phyloP scores from a whole-genome alignment of 176 grass and related monocot species.

The Avena insularis region DNA sequence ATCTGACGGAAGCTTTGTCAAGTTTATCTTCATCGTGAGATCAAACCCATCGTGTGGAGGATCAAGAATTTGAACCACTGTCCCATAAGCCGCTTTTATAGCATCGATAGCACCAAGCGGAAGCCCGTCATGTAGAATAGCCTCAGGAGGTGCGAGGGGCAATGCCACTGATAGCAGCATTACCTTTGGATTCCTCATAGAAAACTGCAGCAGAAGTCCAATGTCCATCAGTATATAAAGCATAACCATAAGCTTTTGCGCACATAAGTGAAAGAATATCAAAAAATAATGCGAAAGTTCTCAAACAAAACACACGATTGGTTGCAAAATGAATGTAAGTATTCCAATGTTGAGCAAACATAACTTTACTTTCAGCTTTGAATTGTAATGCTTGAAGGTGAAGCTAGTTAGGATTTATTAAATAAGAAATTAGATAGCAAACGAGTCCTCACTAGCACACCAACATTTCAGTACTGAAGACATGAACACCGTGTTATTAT shows the following conservation, averaged over 20 bases:
- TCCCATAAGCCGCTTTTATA: constrained; percentile 86
- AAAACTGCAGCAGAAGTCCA: constrained; percentile 58
- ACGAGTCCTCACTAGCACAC: constrained; percentile 20
- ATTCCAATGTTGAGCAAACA: background rate
- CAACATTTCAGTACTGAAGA: background rate
- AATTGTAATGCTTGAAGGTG: background rate
- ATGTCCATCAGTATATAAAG: constrained; percentile 33
- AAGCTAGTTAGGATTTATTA: background rate
- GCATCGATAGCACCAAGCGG: constrained; percentile 92
- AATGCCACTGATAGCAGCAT: constrained; percentile 83
- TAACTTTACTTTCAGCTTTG: constrained; percentile 11
- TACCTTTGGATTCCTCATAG: constrained; percentile 87
- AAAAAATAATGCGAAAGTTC: background rate
- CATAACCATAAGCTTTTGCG: background rate
- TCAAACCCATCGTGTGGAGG: constrained; percentile 97
- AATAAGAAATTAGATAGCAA: constrained; percentile 5
- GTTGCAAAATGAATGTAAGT: background rate
- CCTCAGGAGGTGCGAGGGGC: constrained; percentile 83
- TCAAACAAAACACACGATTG: background rate
- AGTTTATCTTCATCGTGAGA: constrained; percentile 96
- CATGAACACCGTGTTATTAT: background rate
- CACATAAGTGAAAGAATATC: background rate
- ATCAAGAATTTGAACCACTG: constrained; percentile 90
- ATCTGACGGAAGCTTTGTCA: constrained; percentile 88
- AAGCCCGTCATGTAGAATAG: constrained; percentile 79